A percentile compares a stretch with the other conserved stretches of the same genome.
phyloP scores from a whole-genome alignment of 2,329 filamentous ascomycete genomes.

The Talaromyces sp. region DNA sequence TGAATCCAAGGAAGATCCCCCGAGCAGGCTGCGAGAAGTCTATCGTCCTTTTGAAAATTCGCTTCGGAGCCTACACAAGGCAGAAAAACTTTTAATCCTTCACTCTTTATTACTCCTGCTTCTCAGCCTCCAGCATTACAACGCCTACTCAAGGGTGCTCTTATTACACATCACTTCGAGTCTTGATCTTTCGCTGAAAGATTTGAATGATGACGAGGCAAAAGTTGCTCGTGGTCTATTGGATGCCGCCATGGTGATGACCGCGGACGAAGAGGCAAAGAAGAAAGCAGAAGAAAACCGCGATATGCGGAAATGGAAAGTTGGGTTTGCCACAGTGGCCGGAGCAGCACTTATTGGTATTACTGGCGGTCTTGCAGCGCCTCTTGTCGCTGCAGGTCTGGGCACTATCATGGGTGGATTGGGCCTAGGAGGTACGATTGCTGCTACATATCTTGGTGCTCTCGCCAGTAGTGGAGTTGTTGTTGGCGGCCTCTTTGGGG shows the following conservation, averaged over 20 bases:
- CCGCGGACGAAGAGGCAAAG: conserved; percentile 69
- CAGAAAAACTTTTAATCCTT: conserved; percentile 59
- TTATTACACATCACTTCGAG: conserved; percentile 67
- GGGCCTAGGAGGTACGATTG: conserved; percentile 67
- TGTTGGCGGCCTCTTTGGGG: conserved; percentile 82
- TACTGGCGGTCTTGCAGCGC: conserved; percentile 72
- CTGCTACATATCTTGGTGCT: conserved; percentile 72
- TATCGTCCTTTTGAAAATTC: conserved; percentile 58
- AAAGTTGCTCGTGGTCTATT: conserved; percentile 71
- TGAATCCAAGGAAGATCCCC: conserved; percentile 20
- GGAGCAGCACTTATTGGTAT: conserved; percentile 82
- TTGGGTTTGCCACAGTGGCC: conserved; percentile 80
- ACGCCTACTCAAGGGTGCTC: conserved; percentile 65
- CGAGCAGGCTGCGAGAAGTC: conserved; percentile 29
- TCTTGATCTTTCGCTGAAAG: conserved; percentile 60
- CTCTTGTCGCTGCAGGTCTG: conserved; percentile 71
- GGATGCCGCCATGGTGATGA: conserved; percentile 69
- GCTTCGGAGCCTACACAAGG: conserved; percentile 38
- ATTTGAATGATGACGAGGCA: conserved; percentile 66
- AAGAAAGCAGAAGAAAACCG: conserved; percentile 65
- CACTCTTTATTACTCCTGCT: conserved; percentile 68
- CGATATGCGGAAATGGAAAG: conserved; percentile 66
- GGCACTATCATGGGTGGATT: conserved; percentile 73
- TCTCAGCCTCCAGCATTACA: conserved; percentile 73
- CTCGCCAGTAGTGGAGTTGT: conserved; percentile 74